Base-by-base conservation (phyloP, 169 alveolate genomes). In the Cryptosporidium meleagridis region DNA sequence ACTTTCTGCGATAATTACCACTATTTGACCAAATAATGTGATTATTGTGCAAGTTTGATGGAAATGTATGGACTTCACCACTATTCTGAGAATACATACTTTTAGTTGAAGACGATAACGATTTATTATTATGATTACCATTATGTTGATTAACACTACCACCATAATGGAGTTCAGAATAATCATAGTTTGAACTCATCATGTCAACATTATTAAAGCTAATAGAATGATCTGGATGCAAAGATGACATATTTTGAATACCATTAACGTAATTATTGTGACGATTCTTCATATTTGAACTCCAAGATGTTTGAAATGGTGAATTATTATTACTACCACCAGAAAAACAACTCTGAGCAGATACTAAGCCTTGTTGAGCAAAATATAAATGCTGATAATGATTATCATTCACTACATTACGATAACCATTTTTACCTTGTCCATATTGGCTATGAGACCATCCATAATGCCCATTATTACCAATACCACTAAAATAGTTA, bases 131-230 rank as follows among this genome's bases (percentile, higher is more conserved):
- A 45, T 14, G 1, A 16, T 21, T 45, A 10, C 12, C 16, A 1
- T 45, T 45, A 45, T 16, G 5, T 45, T 45, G 16, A 65, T 9
- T 33, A 65, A 65, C 10, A 45, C 33, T 51, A 26, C 72, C 16
- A 16, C 26, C 33, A 33, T 29, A 65, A 33, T 65, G 52, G 29
- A 65, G 26, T 14, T 52, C 72, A n/a, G 72, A n/a, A 16, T 37
- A 65, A n/a, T 14, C 33, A 65, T 29, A 26, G 51, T 33, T 33
- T 8, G 45, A 31, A 35, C 0, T 14, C 31, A 10, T 23, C 21
- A 18, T 29, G 2, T 73, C 86, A 51, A 73, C 33, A 31, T 53
- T 73, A 6, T 55, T 33, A 2, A 73, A 7, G 3, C 86, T 71
- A 7, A 26, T 31, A 0, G 33, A 10, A 55, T 52, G 31, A 29